Conservation (phyloP, 768 basidiomycete species). For the Serendipita vermifera region DNA sequence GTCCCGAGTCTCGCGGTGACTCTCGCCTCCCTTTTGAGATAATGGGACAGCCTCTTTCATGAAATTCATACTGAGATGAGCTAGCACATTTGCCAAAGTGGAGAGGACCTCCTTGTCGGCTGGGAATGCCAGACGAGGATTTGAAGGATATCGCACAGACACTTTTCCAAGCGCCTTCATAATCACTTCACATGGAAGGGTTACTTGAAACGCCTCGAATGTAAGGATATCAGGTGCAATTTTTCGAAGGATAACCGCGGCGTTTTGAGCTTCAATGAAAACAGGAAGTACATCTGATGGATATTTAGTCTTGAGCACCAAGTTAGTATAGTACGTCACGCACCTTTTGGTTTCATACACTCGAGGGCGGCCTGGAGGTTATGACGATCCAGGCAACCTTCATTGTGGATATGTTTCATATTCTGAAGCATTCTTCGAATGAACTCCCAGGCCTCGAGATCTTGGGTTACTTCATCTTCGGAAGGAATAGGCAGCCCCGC, state of each 20-base stretch:
- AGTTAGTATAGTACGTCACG: too few relatives aligned
- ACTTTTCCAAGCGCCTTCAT: constrained; percentile 33
- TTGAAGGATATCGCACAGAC: constrained; percentile 31
- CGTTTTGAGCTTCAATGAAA: constrained; percentile 36
- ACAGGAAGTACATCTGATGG: constrained; percentile 28
- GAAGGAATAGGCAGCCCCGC: too few relatives aligned
- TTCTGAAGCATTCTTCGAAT: too few relatives aligned
- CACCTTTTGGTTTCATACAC: too few relatives aligned
- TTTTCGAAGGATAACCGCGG: constrained; percentile 26
- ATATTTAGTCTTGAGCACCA: constrained; percentile 24
- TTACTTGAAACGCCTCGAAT: constrained; percentile 38
- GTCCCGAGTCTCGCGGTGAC: constrained; percentile 27
- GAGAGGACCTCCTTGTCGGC: constrained; percentile 18
- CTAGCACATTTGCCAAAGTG: constrained; percentile 30
- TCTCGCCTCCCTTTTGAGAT: constrained; percentile 24
- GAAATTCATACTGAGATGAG: constrained; percentile 22
- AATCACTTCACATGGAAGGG: constrained; percentile 26
- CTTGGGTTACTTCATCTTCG: too few relatives aligned
- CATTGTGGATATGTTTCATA: too few relatives aligned
- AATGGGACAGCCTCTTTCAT: constrained; percentile 25
- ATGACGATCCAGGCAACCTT: too few relatives aligned
- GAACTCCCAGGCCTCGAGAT: too few relatives aligned
- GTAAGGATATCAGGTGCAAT: constrained; percentile 16
- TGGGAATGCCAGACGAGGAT: constrained; percentile 30
- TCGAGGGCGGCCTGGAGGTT: too few relatives aligned